Evolutionary conservation across 257 asterid species (phyloP).

Genomic region (Lycium ferocissimum): DNA sequence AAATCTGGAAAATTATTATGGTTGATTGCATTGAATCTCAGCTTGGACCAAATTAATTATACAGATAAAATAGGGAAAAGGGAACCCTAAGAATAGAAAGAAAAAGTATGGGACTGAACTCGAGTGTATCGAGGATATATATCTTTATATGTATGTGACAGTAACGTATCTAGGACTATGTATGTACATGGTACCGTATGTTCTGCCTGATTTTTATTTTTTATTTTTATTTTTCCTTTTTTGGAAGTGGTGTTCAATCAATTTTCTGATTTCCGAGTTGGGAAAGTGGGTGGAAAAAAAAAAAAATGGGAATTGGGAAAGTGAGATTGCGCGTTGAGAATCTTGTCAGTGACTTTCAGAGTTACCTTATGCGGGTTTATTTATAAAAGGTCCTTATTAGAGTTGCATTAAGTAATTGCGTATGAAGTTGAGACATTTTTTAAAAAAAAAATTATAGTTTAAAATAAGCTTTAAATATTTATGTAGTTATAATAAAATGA

Average conservation of each 20-base stretch:
- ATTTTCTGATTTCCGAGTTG: not conserved
- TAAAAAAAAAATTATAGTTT: too few species aligned
- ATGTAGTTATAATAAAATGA: too few species aligned
- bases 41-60: too few species aligned
- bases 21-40: constrained; percentile 7
- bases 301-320: not conserved
- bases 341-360: not conserved
- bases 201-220: not conserved
- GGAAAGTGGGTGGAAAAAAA: not conserved
- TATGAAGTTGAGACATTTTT: too few species aligned
- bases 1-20: not conserved
- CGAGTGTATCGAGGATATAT: not conserved
- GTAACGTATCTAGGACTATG: not conserved
- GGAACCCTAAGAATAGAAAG: constrained; percentile 15
- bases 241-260: not conserved
- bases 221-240: not conserved
- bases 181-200: not conserved
- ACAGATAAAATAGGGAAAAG: not conserved
- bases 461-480: too few species aligned
- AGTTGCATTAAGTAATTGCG: too few species aligned
- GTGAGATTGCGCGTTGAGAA: not conserved
- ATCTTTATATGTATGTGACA: not conserved
- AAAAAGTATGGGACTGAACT: not conserved
- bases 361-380: not conserved
- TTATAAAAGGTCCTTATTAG: not conserved